Conservation (phyloP, 2,329 filamentous ascomycete species). For the Phyllosticta citrichinensis region DNA sequence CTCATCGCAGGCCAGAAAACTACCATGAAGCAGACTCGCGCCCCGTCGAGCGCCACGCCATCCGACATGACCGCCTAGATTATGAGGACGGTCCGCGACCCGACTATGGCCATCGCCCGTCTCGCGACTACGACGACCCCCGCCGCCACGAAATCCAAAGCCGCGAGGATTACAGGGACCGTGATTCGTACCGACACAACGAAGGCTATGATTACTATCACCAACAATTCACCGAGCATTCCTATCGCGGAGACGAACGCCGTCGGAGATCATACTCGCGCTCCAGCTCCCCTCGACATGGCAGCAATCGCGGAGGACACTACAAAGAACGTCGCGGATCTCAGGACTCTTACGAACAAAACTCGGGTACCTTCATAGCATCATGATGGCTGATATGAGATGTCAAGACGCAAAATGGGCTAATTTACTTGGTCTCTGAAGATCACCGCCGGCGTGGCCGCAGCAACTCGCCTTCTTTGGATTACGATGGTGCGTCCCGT, state of each 20-base stretch:
- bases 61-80: background rate
- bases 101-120: background rate
- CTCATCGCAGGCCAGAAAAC: background rate
- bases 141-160: background rate
- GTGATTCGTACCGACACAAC: background rate
- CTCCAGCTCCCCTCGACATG: constrained; percentile 5
- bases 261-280: background rate
- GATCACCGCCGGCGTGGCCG: constrained; percentile 7
- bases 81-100: background rate
- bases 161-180: background rate
- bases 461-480: constrained; percentile 7
- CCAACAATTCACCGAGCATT: background rate
- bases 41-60: background rate
- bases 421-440: constrained; percentile 9
- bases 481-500: background rate
- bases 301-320: background rate
- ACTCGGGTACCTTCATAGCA: constrained; percentile 10
- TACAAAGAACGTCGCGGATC: constrained; percentile 3
- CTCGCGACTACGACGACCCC: background rate
- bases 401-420: constrained; percentile 3
- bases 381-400: constrained; percentile 10
- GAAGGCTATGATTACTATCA: background rate
- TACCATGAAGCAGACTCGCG: background rate
- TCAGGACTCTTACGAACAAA: constrained; percentile 6
- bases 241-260: background rate